phyloP scores from a whole-genome alignment of 2,329 filamentous ascomycete genomes.

The Colletotrichum tabaci region DNA sequence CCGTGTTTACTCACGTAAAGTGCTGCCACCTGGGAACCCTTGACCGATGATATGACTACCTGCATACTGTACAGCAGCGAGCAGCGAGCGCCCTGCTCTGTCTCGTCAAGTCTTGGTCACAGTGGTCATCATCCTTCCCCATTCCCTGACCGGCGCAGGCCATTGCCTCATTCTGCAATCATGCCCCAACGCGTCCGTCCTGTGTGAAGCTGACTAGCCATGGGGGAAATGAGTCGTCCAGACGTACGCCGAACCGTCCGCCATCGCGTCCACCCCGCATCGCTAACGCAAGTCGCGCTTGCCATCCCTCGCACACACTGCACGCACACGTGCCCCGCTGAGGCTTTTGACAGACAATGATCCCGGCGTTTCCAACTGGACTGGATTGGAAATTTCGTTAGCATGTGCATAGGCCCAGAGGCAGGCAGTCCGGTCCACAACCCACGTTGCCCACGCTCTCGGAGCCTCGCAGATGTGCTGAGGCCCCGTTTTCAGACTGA shows the following conservation, averaged over 20 bases:
- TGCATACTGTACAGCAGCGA: background rate
- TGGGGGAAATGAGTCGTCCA: conserved; percentile 32
- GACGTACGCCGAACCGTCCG: conserved; percentile 27
- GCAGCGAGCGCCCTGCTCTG: background rate
- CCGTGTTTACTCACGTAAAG: conserved; percentile 39
- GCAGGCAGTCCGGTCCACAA: conserved; percentile 16
- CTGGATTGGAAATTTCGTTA: background rate
- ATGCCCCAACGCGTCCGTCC: background rate
- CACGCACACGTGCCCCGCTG: conserved; percentile 25
- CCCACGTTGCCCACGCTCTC: conserved; percentile 9
- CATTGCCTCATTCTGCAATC: conserved; percentile 11
- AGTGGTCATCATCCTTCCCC: conserved; percentile 1
- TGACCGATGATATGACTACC: conserved; percentile 14
- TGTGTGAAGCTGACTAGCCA: conserved; percentile 23
- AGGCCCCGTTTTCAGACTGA: conserved; percentile 40
- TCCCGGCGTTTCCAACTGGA: conserved; percentile 37
- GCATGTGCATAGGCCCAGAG: conserved; percentile 5
- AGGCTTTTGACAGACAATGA: conserved; percentile 29
- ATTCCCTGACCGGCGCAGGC: background rate
- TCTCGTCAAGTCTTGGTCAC: background rate
- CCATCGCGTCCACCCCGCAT: conserved; percentile 37
- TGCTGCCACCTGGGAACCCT: conserved; percentile 22
- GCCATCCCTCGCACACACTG: conserved; percentile 17
- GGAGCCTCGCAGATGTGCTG: conserved; percentile 5
- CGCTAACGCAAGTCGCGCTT: conserved; percentile 40